Conservation (phyloP, 2,329 filamentous ascomycete species). For the Xylaria digitata region DNA sequence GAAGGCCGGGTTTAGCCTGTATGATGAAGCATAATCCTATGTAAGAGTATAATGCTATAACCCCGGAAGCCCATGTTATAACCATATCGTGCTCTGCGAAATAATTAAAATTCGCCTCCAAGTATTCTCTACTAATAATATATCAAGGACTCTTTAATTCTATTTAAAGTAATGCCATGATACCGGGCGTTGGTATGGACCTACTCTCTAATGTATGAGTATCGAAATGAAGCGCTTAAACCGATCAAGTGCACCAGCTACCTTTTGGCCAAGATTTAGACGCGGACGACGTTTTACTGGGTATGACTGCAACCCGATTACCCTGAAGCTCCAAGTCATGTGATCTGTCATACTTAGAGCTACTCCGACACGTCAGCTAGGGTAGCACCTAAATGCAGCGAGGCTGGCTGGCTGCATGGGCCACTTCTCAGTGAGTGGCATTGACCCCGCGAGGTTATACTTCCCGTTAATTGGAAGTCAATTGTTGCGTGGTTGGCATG, state of each 20-base stretch:
- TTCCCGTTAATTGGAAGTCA: neutral
- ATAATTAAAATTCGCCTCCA: neutral
- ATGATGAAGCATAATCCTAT: too few relatives aligned
- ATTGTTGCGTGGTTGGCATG: neutral
- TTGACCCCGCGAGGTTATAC: conserved; percentile 15
- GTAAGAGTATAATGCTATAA: too few relatives aligned
- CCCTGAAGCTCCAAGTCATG: conserved; percentile 13
- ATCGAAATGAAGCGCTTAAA: too few relatives aligned
- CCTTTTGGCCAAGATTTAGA: too few relatives aligned
- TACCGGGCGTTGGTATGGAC: neutral
- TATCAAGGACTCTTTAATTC: neutral
- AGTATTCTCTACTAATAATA: neutral
- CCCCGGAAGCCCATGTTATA: neutral
- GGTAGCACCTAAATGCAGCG: conserved; percentile 3
- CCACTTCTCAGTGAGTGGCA: neutral
- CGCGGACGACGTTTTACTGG: too few relatives aligned
- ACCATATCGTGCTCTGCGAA: too few relatives aligned
- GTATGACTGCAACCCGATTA: neutral
- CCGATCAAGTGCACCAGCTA: too few relatives aligned
- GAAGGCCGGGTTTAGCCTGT: too few relatives aligned
- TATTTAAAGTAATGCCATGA: neutral
- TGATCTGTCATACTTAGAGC: conserved; percentile 12
- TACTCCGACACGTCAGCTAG: conserved; percentile 3
- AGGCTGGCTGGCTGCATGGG: conserved; percentile 4
- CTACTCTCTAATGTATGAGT: too few relatives aligned